phyloP scores from a whole-genome alignment of 345 rosid species.

The Salix viminalis region DNA sequence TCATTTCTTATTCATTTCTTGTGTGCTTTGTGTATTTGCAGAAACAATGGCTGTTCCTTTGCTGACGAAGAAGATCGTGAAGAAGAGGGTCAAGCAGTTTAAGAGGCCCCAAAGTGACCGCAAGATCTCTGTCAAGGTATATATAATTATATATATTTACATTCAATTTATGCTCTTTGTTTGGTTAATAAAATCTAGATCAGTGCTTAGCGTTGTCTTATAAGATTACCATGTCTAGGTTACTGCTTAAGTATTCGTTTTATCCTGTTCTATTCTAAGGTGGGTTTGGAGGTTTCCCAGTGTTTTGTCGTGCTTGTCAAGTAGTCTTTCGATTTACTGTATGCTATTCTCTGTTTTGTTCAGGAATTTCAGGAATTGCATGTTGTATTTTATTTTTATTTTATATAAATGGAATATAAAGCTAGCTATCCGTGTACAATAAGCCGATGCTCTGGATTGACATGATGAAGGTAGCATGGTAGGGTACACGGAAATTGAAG shows the following conservation, averaged over 20 bases:
- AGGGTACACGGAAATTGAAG: slow-evolving; percentile 38
- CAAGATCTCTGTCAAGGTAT: slow-evolving; percentile 53
- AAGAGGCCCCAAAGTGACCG: slow-evolving; percentile 67
- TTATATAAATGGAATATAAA: neutral
- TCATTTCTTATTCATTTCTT: neutral
- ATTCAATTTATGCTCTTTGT: no score
- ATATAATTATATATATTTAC: neutral
- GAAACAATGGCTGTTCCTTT: slow-evolving; percentile 58
- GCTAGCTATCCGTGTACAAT: slow-evolving; percentile 9
- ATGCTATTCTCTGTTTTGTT: no score
- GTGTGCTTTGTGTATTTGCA: neutral
- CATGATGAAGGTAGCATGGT: slow-evolving; percentile 52
- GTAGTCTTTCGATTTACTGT: neutral
- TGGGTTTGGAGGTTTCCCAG: neutral
- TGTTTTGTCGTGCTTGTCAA: neutral
- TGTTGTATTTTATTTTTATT: no score
- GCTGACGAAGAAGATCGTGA: slow-evolving; percentile 54
- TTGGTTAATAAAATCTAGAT: neutral
- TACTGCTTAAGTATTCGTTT: neutral
- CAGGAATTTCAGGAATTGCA: neutral
- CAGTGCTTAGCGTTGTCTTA: neutral
- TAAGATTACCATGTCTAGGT: neutral
- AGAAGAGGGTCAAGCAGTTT: slow-evolving; percentile 65
- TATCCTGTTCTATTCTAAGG: neutral
- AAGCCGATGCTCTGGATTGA: slow-evolving; percentile 57